These are phyloP conservation scores for Spergularia marina DNA, from an alignment of 148 eudicot species.

Conservation along the genomic window DNA sequence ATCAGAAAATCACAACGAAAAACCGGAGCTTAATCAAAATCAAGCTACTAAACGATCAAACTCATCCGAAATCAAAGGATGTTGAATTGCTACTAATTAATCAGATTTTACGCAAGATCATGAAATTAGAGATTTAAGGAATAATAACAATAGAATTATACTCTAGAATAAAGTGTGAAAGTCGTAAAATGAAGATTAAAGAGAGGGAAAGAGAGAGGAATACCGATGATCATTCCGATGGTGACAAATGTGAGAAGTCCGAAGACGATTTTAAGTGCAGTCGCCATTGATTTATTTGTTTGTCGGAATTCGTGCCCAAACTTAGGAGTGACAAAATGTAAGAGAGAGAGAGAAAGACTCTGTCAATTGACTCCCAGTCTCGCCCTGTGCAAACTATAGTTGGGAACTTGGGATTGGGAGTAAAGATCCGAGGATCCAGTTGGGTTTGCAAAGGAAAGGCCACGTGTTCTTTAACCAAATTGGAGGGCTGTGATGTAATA, in stretches of 20 bases:
- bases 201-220: background rate
- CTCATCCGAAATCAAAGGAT: too few species aligned
- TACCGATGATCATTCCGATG: slow-evolving; percentile 73
- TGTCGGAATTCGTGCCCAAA: background rate
- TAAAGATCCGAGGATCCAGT: too few species aligned
- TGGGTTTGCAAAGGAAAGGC: too few species aligned
- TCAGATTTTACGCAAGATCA: background rate
- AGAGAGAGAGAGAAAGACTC: slow-evolving; percentile 1
- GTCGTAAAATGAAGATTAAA: background rate
- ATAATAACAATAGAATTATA: background rate
- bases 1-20: too few species aligned
- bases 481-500: too few species aligned
- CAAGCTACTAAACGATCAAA: too few species aligned
- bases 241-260: slow-evolving; percentile 76
- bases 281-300: slow-evolving; percentile 34
- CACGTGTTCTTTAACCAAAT: too few species aligned
- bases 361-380: too few species aligned
- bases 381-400: too few species aligned
- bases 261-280: slow-evolving; percentile 49
- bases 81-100: too few species aligned
- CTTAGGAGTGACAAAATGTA: background rate
- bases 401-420: too few species aligned
- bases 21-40: too few species aligned
- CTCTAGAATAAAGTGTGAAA: background rate
- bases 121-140: background rate